These are phyloP conservation scores for Thalia dealbata DNA, from an alignment of 176 grass and related monocot species.

Conservation along the genomic window DNA sequence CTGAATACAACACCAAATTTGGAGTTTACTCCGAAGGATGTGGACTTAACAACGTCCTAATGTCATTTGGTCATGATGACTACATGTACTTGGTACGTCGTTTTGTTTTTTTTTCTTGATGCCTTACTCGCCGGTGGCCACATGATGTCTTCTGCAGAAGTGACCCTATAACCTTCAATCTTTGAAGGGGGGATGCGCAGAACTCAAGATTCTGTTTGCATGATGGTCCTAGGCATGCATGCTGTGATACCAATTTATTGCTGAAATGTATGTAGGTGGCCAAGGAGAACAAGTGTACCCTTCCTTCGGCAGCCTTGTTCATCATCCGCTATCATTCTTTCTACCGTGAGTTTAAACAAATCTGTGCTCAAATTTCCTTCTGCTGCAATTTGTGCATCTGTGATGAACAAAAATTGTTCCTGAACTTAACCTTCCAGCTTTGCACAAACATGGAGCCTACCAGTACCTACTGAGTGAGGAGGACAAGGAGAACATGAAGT, in stretches of 20 bases:
- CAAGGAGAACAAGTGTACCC: conserved; percentile 81
- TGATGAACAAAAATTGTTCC: background rate
- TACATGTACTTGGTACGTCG: conserved; percentile 76
- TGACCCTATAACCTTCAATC: background rate
- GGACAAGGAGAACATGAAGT: conserved; percentile 81
- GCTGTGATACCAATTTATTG: no score
- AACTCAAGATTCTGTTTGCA: no score
- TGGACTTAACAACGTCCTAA: conserved; percentile 64
- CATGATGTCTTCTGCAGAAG: background rate
- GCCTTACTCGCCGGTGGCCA: background rate
- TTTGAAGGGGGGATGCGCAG: no score
- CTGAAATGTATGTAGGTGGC: conserved; percentile 41
- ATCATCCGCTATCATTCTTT: conserved; percentile 94
- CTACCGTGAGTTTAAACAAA: conserved; percentile 45
- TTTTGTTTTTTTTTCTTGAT: background rate
- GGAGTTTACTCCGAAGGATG: conserved; percentile 68
- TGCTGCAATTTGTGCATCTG: background rate
- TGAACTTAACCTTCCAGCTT: conserved; percentile 30
- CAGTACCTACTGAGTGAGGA: conserved; percentile 67
- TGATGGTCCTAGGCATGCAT: no score
- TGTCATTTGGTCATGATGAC: conserved; percentile 79
- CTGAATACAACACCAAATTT: conserved; percentile 57
- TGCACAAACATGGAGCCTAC: conserved; percentile 88
- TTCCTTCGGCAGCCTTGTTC: conserved; percentile 74
- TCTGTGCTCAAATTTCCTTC: background rate